Evolutionary conservation across 352 stramenopile species (phyloP), one percentile per base, ranked within the genome.

Genomic region (Plasmopara halstedii): DNA sequence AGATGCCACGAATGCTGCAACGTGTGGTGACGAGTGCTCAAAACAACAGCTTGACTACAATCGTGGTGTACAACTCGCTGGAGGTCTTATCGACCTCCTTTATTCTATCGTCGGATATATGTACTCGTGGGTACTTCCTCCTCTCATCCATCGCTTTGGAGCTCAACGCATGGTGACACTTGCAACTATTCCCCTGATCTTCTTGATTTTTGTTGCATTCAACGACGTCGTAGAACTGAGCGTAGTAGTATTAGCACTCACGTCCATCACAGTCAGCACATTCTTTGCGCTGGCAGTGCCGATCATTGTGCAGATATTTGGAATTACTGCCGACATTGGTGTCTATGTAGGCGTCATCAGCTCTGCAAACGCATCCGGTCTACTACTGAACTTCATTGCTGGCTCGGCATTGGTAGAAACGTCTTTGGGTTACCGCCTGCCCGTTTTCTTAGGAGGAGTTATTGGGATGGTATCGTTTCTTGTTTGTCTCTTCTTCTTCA

Each of bases 321-420:
- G 75, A 6, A 41, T 62, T 2, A 58, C 61, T 0, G 53, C 55
- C 7, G 58, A 76, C 10, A 70, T 85, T 15, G 75, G 75, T 3
- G 67, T 87, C 36, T 85, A 77, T 48, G 68, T 83, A 6, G 75
- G 75, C 1, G 72, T 72, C 6, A 52, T 88, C 43, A 88, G 85
- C 57, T 85, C 72, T n/a, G 70, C 75, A 6, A 78, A 78, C 33
- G 83, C 70, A 54, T 61, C 80, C 5, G 76, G 76, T 4, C 73
- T 85, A 23, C 20, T 88, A 11, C 52, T 85, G 29, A 88, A 88
- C 62, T 88, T 81, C 37, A 54, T 62, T 0, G 54, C 79, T 20
- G 68, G 68, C 2, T 65, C 72, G 0, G 65, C 51, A 6, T 39
- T 88, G 3, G 73, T 83, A 5, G 65, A 77, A 14, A 83, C 75